Evolutionary conservation across 495 filamentous ascomycete genomes (phyloP).

Genomic region (Aspergillus ostianus): DNA sequence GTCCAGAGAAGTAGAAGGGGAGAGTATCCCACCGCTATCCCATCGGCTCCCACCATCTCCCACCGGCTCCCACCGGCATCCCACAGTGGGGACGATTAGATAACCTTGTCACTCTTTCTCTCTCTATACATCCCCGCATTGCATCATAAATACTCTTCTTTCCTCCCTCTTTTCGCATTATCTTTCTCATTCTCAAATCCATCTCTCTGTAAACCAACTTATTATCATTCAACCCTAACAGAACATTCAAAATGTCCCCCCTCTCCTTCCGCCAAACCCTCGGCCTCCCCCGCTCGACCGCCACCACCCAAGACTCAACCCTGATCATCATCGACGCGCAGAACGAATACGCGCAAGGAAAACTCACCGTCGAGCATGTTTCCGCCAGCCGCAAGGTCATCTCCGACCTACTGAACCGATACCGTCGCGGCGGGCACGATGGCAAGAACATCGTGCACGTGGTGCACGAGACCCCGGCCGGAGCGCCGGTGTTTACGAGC

Average conservation of each 20-base stretch:
- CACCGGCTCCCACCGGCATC: background rate
- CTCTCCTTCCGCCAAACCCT: conserved; percentile 52
- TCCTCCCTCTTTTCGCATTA: background rate
- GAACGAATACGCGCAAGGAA: conserved; percentile 58
- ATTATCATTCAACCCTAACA: no score
- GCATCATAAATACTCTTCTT: background rate
- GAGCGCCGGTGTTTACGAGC: conserved; percentile 61
- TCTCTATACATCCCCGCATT: background rate
- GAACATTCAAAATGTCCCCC: conserved; percentile 9
- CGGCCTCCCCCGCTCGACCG: conserved; percentile 46
- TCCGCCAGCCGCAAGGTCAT: conserved; percentile 45
- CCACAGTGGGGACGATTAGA: background rate
- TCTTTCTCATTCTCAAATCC: background rate
- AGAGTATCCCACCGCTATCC: conserved; percentile 6
- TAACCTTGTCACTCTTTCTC: background rate
- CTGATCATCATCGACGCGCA: conserved; percentile 66
- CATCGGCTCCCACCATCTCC: conserved; percentile 1
- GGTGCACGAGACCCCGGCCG: conserved; percentile 50
- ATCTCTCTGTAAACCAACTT: background rate
- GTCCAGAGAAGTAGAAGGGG: background rate
- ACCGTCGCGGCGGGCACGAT: conserved; percentile 39
- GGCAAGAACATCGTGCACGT: conserved; percentile 55
- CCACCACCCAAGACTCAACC: conserved; percentile 49
- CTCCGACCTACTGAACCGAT: conserved; percentile 46
- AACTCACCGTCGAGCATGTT: conserved; percentile 50